Percentiles rank a stretch among this genome's conserved stretches.
Conservation (phyloP, 176 grass and related monocot species). For the Echinochloa phyllopogon region DNA sequence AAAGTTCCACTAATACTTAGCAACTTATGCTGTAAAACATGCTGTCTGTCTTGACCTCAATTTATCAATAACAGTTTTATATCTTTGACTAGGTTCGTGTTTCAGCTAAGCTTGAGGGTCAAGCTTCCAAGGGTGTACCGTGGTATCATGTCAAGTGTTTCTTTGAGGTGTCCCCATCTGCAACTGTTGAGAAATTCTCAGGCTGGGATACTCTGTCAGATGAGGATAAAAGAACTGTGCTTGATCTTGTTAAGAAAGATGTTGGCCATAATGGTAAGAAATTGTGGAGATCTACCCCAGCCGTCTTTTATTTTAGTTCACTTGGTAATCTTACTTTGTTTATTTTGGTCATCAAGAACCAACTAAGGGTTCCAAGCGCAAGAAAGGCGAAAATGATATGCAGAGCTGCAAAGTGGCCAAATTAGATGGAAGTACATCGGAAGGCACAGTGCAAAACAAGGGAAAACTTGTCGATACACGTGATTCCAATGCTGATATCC, state of each 20-base stretch:
- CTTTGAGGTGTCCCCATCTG: slow-evolving; percentile 67
- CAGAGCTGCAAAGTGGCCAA: slow-evolving; percentile 59
- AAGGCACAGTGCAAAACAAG: slow-evolving; percentile 44
- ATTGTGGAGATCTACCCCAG: background rate
- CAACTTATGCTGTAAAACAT: slow-evolving; percentile 24
- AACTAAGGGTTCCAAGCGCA: slow-evolving; percentile 75
- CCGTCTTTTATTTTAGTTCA: background rate
- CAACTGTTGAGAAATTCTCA: slow-evolving; percentile 65
- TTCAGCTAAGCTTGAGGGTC: slow-evolving; percentile 75
- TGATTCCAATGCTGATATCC: slow-evolving; percentile 49
- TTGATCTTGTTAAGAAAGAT: slow-evolving; percentile 64
- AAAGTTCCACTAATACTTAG: slow-evolving; percentile 7
- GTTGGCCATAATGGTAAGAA: slow-evolving; percentile 48
- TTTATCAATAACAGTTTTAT: slow-evolving; percentile 39
- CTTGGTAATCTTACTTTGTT: slow-evolving; percentile 41
- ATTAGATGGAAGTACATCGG: slow-evolving; percentile 52
- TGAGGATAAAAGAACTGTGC: slow-evolving; percentile 68
- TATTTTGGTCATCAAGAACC: slow-evolving; percentile 51
- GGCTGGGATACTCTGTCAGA: slow-evolving; percentile 78
- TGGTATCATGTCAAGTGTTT: slow-evolving; percentile 90
- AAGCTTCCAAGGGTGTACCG: slow-evolving; percentile 66
- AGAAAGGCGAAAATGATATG: slow-evolving; percentile 47
- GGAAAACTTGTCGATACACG: slow-evolving; percentile 45
- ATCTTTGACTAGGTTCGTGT: slow-evolving; percentile 75
- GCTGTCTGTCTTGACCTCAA: slow-evolving; percentile 26